Conservation (phyloP, 1,284 basidiomycete species). For the Ustilago bromivora region DNA sequence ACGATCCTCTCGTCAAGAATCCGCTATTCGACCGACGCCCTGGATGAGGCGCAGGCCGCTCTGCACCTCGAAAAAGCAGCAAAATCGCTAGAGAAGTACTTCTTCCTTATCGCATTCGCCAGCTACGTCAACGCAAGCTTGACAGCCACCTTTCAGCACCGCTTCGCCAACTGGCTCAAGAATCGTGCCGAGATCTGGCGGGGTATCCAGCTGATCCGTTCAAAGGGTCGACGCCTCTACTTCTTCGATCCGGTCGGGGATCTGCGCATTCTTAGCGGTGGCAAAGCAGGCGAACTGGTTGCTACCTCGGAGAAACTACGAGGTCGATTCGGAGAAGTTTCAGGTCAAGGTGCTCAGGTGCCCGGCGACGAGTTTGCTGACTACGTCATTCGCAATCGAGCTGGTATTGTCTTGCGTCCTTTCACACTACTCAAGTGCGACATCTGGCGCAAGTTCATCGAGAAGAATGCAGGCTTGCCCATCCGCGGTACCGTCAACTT, state of each 20-base stretch:
- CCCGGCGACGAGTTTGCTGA: slow-evolving; percentile 69
- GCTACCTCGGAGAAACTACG: slow-evolving; percentile 50
- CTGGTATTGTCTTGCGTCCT: slow-evolving; percentile 66
- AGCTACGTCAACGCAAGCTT: slow-evolving; percentile 83
- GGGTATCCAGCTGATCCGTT: slow-evolving; percentile 45
- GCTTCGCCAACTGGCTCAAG: slow-evolving; percentile 88
- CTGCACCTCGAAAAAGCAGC: slow-evolving; percentile 60
- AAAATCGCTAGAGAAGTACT: slow-evolving; percentile 75
- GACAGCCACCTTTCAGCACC: slow-evolving; percentile 76
- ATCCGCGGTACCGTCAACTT: slow-evolving; percentile 95
- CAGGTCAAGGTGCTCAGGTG: slow-evolving; percentile 52
- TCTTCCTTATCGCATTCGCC: slow-evolving; percentile 94
- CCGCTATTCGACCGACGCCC: slow-evolving; percentile 58
- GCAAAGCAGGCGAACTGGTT: slow-evolving; percentile 53
- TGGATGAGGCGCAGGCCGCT: slow-evolving; percentile 51
- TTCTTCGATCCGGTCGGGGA: slow-evolving; percentile 69
- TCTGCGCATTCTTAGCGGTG: slow-evolving; percentile 56
- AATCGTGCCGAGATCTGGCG: slow-evolving; percentile 92
- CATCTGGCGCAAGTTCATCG: slow-evolving; percentile 66
- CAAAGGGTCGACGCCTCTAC: slow-evolving; percentile 62
- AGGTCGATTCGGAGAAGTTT: slow-evolving; percentile 47
- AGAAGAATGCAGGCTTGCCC: slow-evolving; percentile 47
- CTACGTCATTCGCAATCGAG: slow-evolving; percentile 67
- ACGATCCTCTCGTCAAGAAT: slow-evolving; percentile 62
- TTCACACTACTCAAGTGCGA: slow-evolving; percentile 67